Evolutionary conservation across 179 eudicot genomes (phyloP).

Genomic region (Beta lomatogona): DNA sequence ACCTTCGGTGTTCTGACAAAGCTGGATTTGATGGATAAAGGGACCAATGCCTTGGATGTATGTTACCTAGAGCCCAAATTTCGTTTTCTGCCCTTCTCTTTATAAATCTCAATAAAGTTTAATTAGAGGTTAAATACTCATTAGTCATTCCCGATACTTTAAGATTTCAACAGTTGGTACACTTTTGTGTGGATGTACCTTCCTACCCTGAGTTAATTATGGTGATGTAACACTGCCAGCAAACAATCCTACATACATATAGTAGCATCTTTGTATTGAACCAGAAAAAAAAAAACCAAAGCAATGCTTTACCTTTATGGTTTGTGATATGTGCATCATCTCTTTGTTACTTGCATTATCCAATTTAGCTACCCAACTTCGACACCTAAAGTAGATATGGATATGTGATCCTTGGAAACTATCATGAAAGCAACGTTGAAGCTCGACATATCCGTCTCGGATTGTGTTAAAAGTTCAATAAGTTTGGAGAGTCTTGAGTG

Average conservation of each 20-base stretch:
- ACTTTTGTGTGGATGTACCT: too few relatives aligned
- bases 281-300: not conserved
- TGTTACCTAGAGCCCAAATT: constrained; percentile 22
- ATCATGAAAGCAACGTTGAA: not conserved
- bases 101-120: not conserved
- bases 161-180: not conserved
- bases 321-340: not conserved
- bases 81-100: constrained; percentile 4
- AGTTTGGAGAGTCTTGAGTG: not conserved
- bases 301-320: not conserved
- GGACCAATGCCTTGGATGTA: constrained; percentile 97
- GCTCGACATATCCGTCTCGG: not conserved
- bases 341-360: not conserved
- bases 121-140: not conserved
- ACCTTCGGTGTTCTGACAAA: constrained; percentile 96
- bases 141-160: not conserved
- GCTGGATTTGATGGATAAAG: constrained; percentile 96
- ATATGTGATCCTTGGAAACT: not conserved
- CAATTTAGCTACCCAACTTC: not conserved
- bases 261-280: not conserved
- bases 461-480: not conserved
- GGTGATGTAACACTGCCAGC: not conserved
- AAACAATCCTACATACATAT: too few relatives aligned
- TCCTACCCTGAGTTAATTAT: too few relatives aligned
- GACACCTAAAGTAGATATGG: not conserved